phyloP scores from a whole-genome alignment of 2,329 filamentous ascomycete species.

The Gaeumannomyces sp. region DNA sequence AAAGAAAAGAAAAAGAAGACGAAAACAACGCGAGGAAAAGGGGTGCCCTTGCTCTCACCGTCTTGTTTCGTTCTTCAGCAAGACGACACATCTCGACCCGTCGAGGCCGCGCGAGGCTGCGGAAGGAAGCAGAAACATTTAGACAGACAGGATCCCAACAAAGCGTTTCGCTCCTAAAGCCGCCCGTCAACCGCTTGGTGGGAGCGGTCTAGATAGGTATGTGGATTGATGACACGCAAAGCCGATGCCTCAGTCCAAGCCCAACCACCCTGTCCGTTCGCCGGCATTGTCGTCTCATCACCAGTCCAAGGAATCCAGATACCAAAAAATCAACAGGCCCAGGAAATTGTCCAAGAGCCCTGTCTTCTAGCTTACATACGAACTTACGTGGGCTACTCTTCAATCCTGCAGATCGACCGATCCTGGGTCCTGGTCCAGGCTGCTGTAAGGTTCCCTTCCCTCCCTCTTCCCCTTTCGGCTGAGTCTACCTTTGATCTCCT shows the following conservation, averaged over 20 bases:
- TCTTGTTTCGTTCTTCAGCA: not conserved
- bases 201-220: not conserved
- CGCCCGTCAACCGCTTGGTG: not conserved
- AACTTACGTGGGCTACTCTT: not conserved
- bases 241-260: not conserved
- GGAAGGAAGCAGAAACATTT: not conserved
- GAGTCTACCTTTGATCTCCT: not conserved
- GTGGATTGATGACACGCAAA: not conserved
- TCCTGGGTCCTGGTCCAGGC: too few relatives aligned
- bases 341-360: not conserved
- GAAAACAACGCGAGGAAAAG: not conserved
- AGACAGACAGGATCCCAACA: not conserved
- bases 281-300: not conserved
- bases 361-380: not conserved
- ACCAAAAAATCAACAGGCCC: not conserved
- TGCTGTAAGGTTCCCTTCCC: not conserved
- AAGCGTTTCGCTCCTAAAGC: not conserved
- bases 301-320: not conserved
- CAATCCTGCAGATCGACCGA: not conserved
- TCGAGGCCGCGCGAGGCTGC: not conserved
- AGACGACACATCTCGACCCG: not conserved
- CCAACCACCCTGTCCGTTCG: not conserved
- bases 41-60: not conserved
- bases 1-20: not conserved
- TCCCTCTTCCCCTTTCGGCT: not conserved